A percentile compares a stretch with the other conserved stretches of the same genome.
Evolutionary conservation across 345 rosid genomes (phyloP).

Genomic region (Eutrema japonicum): DNA sequence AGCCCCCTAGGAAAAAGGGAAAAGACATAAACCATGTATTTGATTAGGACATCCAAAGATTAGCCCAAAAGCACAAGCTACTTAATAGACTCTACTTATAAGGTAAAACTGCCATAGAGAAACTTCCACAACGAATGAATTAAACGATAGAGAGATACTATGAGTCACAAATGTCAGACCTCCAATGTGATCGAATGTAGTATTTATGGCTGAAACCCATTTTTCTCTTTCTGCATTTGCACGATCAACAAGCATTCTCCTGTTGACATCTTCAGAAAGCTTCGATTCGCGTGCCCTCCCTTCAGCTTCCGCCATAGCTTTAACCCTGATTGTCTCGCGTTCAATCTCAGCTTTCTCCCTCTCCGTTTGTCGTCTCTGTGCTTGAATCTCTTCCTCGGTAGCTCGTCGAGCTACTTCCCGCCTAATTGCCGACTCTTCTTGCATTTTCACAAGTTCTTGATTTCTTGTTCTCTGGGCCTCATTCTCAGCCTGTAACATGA

Average conservation of each 20-base stretch:
- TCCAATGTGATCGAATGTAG: slow-evolving; percentile 94
- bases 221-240: slow-evolving; percentile 98
- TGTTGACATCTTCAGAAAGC: slow-evolving; percentile 92
- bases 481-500: slow-evolving; percentile 75
- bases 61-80: not conserved
- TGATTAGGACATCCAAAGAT: not conserved
- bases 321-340: slow-evolving; percentile 91
- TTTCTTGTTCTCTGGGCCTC: slow-evolving; percentile 88
- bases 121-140: not conserved
- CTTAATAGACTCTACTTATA: slow-evolving; percentile 15
- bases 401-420: slow-evolving; percentile 92
- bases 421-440: slow-evolving; percentile 88
- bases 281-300: slow-evolving; percentile 98
- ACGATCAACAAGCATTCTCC: slow-evolving; percentile 87
- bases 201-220: slow-evolving; percentile 95
- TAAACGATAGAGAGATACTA: not conserved
- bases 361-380: slow-evolving; percentile 87
- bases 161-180: slow-evolving; percentile 49
- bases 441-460: slow-evolving; percentile 92
- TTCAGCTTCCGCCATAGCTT: slow-evolving; percentile 98
- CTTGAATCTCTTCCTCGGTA: slow-evolving; percentile 96
- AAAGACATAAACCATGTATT: not conserved
- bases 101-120: not conserved
- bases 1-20: slow-evolving; percentile 63
- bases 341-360: slow-evolving; percentile 99